Evolutionary conservation across 2,329 filamentous ascomycete species (phyloP).

Genomic region (Ophiostoma montium): DNA sequence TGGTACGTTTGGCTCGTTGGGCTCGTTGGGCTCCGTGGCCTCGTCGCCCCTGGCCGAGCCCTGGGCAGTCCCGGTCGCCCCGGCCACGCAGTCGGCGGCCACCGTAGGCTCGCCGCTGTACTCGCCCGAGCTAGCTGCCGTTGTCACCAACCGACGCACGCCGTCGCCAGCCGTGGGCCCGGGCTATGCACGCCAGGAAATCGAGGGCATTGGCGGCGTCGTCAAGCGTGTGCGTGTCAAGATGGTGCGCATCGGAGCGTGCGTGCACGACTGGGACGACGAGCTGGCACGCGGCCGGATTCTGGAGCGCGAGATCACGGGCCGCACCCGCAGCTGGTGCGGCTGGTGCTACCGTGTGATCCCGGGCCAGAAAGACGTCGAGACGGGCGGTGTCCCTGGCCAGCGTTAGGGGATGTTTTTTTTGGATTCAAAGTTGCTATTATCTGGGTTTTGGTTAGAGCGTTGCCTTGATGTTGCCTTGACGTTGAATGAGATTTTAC

Average conservation of each 20-base stretch:
- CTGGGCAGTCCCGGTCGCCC: conserved; percentile 11
- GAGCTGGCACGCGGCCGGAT: conserved; percentile 53
- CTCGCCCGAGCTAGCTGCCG: conserved; percentile 13
- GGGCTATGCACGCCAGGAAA: conserved; percentile 75
- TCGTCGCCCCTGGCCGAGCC: conserved; percentile 6
- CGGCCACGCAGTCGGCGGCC: conserved; percentile 11
- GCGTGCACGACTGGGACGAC: conserved; percentile 75
- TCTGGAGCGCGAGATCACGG: conserved; percentile 55
- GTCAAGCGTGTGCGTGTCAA: conserved; percentile 82
- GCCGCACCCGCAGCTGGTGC: conserved; percentile 67
- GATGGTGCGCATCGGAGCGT: conserved; percentile 66
- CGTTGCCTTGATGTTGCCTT: too few species aligned
- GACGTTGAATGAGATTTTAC: too few species aligned
- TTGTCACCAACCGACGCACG: conserved; percentile 20
- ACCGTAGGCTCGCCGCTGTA: conserved; percentile 13
- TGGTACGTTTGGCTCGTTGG: too few species aligned
- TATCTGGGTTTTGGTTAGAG: too few species aligned
- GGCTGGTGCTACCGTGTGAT: conserved; percentile 78
- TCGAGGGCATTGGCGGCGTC: conserved; percentile 78
- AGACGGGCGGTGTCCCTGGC: conserved; percentile 13
- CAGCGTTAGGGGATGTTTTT: neutral
- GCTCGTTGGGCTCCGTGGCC: conserved; percentile 4
- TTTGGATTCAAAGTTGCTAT: too few species aligned
- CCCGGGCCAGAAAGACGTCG: conserved; percentile 36
- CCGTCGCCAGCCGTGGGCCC: conserved; percentile 41